phyloP scores from a whole-genome alignment of 495 filamentous ascomycete species.

The Parathielavia appendiculata region DNA sequence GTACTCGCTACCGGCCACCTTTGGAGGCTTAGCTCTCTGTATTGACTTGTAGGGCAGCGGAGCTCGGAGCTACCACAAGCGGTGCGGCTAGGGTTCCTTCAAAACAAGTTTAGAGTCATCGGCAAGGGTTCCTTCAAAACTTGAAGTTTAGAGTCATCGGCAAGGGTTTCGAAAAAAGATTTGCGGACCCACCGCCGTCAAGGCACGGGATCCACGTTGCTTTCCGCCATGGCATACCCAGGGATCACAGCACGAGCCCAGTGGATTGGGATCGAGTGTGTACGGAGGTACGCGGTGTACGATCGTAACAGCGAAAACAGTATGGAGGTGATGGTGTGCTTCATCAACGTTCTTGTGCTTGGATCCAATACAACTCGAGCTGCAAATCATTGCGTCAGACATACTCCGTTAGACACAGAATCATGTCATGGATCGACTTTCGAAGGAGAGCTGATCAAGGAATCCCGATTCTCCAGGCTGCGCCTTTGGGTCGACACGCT shows the following conservation, averaged over 20 bases:
- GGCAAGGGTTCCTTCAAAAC: not conserved
- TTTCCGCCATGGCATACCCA: not conserved
- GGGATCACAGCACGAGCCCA: not conserved
- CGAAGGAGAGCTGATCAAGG: not conserved
- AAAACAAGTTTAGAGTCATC: slow-evolving; percentile 8
- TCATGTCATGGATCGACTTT: not conserved
- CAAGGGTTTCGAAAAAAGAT: not conserved
- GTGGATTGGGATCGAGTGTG: not conserved
- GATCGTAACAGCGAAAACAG: not conserved
- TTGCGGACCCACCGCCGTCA: not conserved
- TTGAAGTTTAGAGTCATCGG: slow-evolving; percentile 4
- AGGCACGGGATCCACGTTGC: not conserved
- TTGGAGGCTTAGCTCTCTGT: slow-evolving; percentile 14
- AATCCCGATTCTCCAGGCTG: not conserved
- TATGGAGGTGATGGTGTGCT: not conserved
- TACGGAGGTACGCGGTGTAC: not conserved
- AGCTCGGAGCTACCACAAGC: not conserved
- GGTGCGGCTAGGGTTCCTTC: too few relatives aligned
- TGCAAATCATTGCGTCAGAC: too few relatives aligned
- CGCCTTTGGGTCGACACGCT: slow-evolving; percentile 16
- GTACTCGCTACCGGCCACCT: slow-evolving; percentile 6
- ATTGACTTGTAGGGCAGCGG: not conserved
- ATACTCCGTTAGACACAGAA: too few relatives aligned
- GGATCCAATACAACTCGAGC: too few relatives aligned
- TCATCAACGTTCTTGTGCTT: not conserved